Conservation (phyloP, 805 yeast genomes). For the Starmerella gropengiesseri region DNA sequence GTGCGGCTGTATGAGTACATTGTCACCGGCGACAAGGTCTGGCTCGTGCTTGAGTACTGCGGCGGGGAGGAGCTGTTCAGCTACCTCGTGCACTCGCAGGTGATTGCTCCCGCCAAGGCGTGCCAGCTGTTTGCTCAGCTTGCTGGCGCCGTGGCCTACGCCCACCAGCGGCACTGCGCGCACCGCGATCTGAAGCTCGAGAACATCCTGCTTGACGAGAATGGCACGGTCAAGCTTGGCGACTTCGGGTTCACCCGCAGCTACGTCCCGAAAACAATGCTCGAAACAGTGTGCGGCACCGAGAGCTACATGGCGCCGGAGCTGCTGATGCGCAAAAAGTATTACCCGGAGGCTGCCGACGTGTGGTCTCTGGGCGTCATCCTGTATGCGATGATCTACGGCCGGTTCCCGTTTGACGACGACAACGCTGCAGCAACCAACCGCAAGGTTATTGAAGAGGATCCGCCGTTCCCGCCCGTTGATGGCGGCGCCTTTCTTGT, state of each 20-base stretch:
- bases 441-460: conserved; percentile 48
- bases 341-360: conserved; percentile 69
- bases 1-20: conserved; percentile 78
- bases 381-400: conserved; percentile 69
- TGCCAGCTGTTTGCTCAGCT: conserved; percentile 39
- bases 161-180: conserved; percentile 65
- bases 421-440: conserved; percentile 56
- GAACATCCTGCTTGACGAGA: conserved; percentile 65
- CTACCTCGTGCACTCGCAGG: conserved; percentile 27
- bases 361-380: conserved; percentile 91
- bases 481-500: conserved; percentile 35
- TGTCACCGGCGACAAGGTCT: conserved; percentile 64
- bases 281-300: conserved; percentile 88
- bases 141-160: conserved; percentile 54
- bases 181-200: conserved; percentile 76
- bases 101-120: conserved; percentile 18
- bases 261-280: conserved; percentile 41
- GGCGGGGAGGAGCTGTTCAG: conserved; percentile 37
- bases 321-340: conserved; percentile 52
- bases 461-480: conserved; percentile 43
- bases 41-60: conserved; percentile 87
- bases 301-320: conserved; percentile 97
- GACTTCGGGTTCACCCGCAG: conserved; percentile 95
- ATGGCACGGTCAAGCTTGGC: conserved; percentile 69
- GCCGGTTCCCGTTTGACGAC: conserved; percentile 86